A percentile compares a stretch with the other conserved stretches of the same genome.
Evolutionary conservation across 805 yeast genomes (phyloP).

Genomic region (Candida michaelii): DNA sequence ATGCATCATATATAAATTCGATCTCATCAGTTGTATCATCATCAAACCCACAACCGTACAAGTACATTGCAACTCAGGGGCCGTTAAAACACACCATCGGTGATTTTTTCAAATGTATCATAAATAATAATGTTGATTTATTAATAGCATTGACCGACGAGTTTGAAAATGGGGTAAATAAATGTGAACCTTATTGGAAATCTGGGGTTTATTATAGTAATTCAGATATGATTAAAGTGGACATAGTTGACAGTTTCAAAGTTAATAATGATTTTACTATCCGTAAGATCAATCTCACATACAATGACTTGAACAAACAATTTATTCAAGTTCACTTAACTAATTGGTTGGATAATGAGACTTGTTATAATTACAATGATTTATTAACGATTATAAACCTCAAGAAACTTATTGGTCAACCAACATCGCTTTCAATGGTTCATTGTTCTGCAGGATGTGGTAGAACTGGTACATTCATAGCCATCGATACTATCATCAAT

Average conservation of each 20-base stretch:
- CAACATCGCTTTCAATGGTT: slow-evolving; percentile 56
- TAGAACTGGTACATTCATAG: slow-evolving; percentile 75
- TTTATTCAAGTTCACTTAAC: slow-evolving; percentile 74
- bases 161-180: slow-evolving; percentile 71
- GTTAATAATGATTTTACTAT: slow-evolving; percentile 22
- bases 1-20: slow-evolving; percentile 69
- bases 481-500: slow-evolving; percentile 34
- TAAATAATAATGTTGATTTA: slow-evolving; percentile 61
- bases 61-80: slow-evolving; percentile 82
- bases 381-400: slow-evolving; percentile 47
- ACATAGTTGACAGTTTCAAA: slow-evolving; percentile 19
- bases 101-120: slow-evolving; percentile 82
- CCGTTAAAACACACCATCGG: slow-evolving; percentile 72
- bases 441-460: slow-evolving; percentile 99
- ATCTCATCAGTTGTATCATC: slow-evolving; percentile 6
- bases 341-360: slow-evolving; percentile 84
- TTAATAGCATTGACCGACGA: slow-evolving; percentile 76
- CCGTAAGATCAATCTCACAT: slow-evolving; percentile 33
- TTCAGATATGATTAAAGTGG: slow-evolving; percentile 23
- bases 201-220: slow-evolving; percentile 49
- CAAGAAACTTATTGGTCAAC: slow-evolving; percentile 18
- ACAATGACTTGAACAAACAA: slow-evolving; percentile 20
- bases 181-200: slow-evolving; percentile 80
- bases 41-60: slow-evolving; percentile 10
- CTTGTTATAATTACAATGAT: slow-evolving; percentile 55